Evolutionary conservation across 768 basidiomycete species (phyloP).

Genomic region (Auriscalpium vulgare): DNA sequence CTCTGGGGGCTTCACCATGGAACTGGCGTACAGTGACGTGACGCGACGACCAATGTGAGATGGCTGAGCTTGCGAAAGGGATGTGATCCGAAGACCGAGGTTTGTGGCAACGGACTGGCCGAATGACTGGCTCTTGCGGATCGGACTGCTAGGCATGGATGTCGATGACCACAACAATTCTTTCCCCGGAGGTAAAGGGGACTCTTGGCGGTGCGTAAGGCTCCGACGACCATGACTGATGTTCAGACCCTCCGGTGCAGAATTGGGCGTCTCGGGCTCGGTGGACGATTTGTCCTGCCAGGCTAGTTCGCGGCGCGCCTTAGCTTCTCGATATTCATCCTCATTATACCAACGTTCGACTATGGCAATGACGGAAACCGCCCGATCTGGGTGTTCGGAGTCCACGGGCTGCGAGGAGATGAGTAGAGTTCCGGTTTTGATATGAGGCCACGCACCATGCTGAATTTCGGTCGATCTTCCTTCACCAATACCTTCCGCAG

Average conservation of each 20-base stretch:
- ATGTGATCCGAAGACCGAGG: constrained; percentile 30
- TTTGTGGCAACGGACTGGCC: constrained; percentile 41
- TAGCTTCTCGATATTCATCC: constrained; percentile 60
- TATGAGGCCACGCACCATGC: constrained; percentile 50
- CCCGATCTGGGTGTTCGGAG: constrained; percentile 69
- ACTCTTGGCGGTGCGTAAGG: constrained; percentile 17
- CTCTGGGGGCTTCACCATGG: constrained; percentile 32
- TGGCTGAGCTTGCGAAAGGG: constrained; percentile 25
- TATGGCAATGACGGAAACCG: constrained; percentile 59
- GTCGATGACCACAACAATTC: constrained; percentile 63
- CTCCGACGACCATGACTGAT: background rate
- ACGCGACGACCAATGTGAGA: constrained; percentile 15
- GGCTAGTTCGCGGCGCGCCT: constrained; percentile 49
- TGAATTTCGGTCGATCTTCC: constrained; percentile 59
- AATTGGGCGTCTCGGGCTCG: constrained; percentile 36
- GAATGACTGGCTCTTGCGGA: constrained; percentile 27
- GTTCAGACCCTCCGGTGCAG: constrained; percentile 13
- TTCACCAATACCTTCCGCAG: constrained; percentile 66
- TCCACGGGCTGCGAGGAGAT: constrained; percentile 53
- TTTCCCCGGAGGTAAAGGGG: constrained; percentile 44
- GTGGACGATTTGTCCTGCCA: constrained; percentile 56
- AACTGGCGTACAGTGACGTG: constrained; percentile 18
- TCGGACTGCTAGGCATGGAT: constrained; percentile 25
- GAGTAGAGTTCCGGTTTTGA: constrained; percentile 2
- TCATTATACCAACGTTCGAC: constrained; percentile 78